phyloP scores from a whole-genome alignment of 441 rosid species.

The Hura crepitans region DNA sequence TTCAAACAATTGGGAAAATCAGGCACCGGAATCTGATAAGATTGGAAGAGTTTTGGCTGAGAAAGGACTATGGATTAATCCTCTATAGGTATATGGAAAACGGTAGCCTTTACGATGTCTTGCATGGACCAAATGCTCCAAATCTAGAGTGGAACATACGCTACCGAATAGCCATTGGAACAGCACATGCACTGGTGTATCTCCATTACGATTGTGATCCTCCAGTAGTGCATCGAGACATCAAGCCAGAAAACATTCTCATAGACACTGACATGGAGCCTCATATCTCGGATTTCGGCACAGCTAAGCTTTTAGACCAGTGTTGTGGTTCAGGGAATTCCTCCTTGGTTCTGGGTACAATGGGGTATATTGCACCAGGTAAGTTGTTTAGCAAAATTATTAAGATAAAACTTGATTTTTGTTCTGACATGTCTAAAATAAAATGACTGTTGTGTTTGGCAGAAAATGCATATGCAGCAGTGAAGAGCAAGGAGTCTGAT shows the following conservation, averaged over 20 bases:
- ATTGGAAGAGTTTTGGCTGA: slow-evolving; percentile 73
- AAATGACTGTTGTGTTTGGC: slow-evolving; percentile 16
- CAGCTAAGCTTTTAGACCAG: slow-evolving; percentile 58
- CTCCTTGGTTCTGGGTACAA: slow-evolving; percentile 46
- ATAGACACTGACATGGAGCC: slow-evolving; percentile 76
- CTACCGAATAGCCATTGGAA: slow-evolving; percentile 56
- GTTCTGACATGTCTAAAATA: neutral
- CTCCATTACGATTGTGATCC: slow-evolving; percentile 80
- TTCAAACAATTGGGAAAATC: slow-evolving; percentile 52
- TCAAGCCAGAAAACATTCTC: slow-evolving; percentile 76
- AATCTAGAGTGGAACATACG: slow-evolving; percentile 58
- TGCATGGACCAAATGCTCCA: slow-evolving; percentile 39
- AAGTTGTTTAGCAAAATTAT: neutral
- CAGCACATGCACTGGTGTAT: slow-evolving; percentile 72
- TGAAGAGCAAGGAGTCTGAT: slow-evolving; percentile 59
- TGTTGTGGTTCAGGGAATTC: slow-evolving; percentile 40
- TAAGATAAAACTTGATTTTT: neutral
- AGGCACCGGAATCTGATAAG: slow-evolving; percentile 69
- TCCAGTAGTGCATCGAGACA: slow-evolving; percentile 64
- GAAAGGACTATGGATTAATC: slow-evolving; percentile 62
- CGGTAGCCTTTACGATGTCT: slow-evolving; percentile 66
- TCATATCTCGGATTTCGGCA: slow-evolving; percentile 76
- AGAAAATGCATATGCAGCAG: slow-evolving; percentile 61
- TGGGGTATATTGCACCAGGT: slow-evolving; percentile 86
- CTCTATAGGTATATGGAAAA: slow-evolving; percentile 64